These are phyloP conservation scores for Arachnopeziza araneosa DNA, from an alignment of 2,329 filamentous ascomycete genomes.

Conservation along the genomic window DNA sequence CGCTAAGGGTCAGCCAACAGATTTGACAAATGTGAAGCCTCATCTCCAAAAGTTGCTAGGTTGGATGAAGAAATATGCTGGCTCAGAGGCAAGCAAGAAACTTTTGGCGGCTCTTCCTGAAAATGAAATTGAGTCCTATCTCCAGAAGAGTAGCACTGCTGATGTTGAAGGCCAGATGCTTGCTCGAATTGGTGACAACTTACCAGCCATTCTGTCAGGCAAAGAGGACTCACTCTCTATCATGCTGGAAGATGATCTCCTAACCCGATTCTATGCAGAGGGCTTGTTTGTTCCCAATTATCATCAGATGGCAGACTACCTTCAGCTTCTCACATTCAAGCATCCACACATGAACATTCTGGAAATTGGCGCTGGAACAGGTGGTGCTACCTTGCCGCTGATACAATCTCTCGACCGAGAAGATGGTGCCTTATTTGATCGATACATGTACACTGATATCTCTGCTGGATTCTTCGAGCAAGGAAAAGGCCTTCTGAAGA, in stretches of 20 bases:
- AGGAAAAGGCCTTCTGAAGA: slow-evolving; percentile 16
- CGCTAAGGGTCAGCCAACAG: not conserved
- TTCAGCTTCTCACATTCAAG: not conserved
- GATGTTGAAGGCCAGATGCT: not conserved
- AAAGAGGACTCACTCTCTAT: not conserved
- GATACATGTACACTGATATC: slow-evolving; percentile 23
- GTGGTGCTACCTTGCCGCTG: slow-evolving; percentile 16
- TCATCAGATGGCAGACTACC: not conserved
- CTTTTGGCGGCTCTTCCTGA: not conserved
- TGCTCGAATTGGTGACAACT: not conserved
- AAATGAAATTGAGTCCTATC: not conserved
- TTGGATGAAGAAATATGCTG: not conserved
- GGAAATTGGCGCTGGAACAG: slow-evolving; percentile 29
- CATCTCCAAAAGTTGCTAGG: not conserved
- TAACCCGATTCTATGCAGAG: not conserved
- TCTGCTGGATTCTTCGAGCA: slow-evolving; percentile 29
- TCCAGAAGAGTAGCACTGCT: not conserved
- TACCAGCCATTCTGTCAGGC: not conserved
- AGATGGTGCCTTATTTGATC: slow-evolving; percentile 4
- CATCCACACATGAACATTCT: slow-evolving; percentile 24
- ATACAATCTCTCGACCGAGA: slow-evolving; percentile 11
- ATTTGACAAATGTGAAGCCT: not conserved
- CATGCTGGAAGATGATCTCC: not conserved
- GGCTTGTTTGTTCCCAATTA: not conserved
- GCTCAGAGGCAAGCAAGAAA: not conserved